Base-by-base conservation (phyloP, 2,329 filamentous ascomycete species). In the Colletotrichum orchidophilum region DNA sequence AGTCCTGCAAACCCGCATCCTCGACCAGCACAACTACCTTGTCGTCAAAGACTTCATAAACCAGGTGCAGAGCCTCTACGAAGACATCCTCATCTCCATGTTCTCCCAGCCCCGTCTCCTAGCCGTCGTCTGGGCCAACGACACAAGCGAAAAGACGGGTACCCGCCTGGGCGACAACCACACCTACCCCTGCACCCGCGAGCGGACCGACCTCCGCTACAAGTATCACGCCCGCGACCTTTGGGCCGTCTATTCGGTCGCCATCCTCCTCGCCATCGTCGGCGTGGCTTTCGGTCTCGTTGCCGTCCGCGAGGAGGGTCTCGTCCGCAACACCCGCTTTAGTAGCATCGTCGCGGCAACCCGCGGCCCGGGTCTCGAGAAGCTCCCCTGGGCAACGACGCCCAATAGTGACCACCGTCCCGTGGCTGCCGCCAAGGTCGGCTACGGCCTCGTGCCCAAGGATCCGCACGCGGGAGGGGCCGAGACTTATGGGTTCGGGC, bases 281-380 rank as follows among this genome's bases (percentile, higher is more conserved):
- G 79, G 75, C 18, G 74, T 81, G 12, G 70, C 74, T 0, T 75
- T 78, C 27, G 81, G 81, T 49, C 76, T 77, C 1, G 53, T 76
- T 33, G 78, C 80, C 15, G 75, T 82, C 24, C 65, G 75, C 4
- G 75, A 77, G 46, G 79, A 80, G 70, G 80, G 81, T 5, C 75
- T 80, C 13, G 74, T 79, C 21, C 77, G 79, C n/a, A 78, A 80
- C 73, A 82, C 79, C 29, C 77, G 78, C 6, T 82, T 82, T 74
- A 81, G 80, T 29, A 80, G 78, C 73, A 82, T 83, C 57, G 77
- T 82, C 29, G 80, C 81, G n/a, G 80, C 81, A 12, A 82, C 81
- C 12, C 77, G 81, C 21, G 81, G 81, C 1, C 77, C 75, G 5
- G 80, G 78, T 11, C 75, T 82, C 6, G 81, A 82, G 66, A 79